These are phyloP conservation scores for Purshia tridentata DNA, from an alignment of 306 rosid species.

Conservation along the genomic window DNA sequence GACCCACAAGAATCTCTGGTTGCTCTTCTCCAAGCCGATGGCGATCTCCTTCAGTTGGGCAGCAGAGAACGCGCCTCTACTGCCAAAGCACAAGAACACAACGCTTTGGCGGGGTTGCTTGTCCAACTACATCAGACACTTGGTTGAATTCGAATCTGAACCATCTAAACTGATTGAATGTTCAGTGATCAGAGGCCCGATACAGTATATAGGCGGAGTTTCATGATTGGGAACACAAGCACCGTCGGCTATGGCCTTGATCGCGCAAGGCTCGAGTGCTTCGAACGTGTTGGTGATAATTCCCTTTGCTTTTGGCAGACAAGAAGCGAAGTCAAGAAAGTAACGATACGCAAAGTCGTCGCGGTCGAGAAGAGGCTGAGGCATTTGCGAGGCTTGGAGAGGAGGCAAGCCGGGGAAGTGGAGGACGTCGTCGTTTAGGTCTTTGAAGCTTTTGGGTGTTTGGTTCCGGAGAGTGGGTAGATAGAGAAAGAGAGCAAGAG, in stretches of 20 bases:
- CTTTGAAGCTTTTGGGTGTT: conserved; percentile 11
- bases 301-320: conserved; percentile 12
- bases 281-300: conserved; percentile 21
- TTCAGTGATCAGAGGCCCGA: conserved; percentile 22
- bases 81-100: no score
- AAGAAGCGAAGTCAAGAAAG: not conserved
- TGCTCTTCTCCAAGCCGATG: no score
- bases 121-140: no score
- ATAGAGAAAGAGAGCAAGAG: conserved; percentile 5
- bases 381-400: conserved; percentile 12
- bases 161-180: no score
- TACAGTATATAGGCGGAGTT: conserved; percentile 15
- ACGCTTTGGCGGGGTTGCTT: no score
- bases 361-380: not conserved
- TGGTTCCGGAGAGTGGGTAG: conserved; percentile 6
- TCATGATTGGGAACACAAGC: not conserved
- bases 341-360: not conserved
- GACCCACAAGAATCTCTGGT: no score
- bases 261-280: conserved; percentile 4
- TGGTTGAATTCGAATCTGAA: no score
- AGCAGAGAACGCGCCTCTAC: no score
- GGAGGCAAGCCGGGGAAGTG: conserved; percentile 17
- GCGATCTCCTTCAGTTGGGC: no score
- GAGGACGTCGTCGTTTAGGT: conserved; percentile 3
- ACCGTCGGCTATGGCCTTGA: conserved; percentile 14